Base-by-base conservation (phyloP, 2,329 filamentous ascomycete genomes). In the Epichloe bromicola region DNA sequence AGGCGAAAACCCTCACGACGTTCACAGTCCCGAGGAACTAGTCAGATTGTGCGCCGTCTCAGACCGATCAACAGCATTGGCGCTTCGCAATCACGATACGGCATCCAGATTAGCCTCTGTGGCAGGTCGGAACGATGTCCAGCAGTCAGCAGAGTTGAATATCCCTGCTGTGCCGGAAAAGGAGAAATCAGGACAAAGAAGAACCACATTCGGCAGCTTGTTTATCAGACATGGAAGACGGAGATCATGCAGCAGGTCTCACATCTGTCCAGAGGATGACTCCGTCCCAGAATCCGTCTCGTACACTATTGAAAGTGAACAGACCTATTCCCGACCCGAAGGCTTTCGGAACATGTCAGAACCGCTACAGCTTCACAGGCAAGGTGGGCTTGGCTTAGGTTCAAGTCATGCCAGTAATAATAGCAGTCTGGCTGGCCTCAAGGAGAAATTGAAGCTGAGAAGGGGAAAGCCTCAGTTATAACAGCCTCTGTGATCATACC, bases 71-170 rank as follows among this genome's bases (percentile, higher is more conserved):
- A 46, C 48, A n/a, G 42, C 42, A 4, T 19, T 50, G 12, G 48
- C 48, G 20, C 48, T 50, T 39, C 48, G 37, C 33, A 30, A 50
- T 40, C 26, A 39, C 48, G 48, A 50, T 34, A 50, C 48, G 34
- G 42, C 48, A 7, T 46, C 48, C 12, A 50, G 42, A n/a, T 15
- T 40, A 5, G 42, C 48, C 17, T 45, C 48, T 26, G 41, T 20
- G 23, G 48, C 40, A 11, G 42, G 38, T 30, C 30, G 23, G 33
- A 20, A 36, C 12, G 23, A 38, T 41, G 2, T n/a, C n/a, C 36
- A 17, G 15, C 30, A 30, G 30, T 5, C 33, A 8, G 33, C 11
- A 37, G 30, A 19, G n/a, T 11, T 14, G 6, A n/a, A 14, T 12
- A 3, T 3, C 4, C 8, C 15, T 19, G 10, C 33, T 14, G 40